Evolutionary conservation across 129 eudicot genomes (phyloP).

Genomic region (Deinandra increscens): DNA sequence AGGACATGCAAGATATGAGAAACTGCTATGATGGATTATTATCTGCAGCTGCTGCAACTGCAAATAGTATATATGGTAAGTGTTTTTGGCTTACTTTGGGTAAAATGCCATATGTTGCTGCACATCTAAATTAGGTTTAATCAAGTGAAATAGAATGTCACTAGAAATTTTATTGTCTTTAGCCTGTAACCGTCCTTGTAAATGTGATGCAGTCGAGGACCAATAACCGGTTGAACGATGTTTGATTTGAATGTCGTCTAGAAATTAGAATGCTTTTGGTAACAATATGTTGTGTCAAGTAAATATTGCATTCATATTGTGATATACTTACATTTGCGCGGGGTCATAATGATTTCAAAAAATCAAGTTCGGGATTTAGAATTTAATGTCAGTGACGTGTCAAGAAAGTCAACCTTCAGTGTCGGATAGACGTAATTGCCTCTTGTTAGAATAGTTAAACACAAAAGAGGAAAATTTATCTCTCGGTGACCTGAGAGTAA

Average conservation of each 20-base stretch:
- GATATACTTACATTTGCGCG: background rate
- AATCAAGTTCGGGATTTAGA: background rate
- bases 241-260: background rate
- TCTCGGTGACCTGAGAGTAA: background rate
- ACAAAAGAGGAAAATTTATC: background rate
- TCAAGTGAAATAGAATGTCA: slow-evolving; percentile 11
- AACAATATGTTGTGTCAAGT: slow-evolving; percentile 1
- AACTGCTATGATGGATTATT: slow-evolving; percentile 79
- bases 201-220: too few relatives aligned
- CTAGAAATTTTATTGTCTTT: background rate
- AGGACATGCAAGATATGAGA: slow-evolving; percentile 96
- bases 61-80: slow-evolving; percentile 90
- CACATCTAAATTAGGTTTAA: slow-evolving; percentile 6
- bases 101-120: slow-evolving; percentile 6
- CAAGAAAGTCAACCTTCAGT: background rate
- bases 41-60: slow-evolving; percentile 90
- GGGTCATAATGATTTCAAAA: slow-evolving; percentile 4
- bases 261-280: slow-evolving; percentile 7
- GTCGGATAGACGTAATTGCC: background rate
- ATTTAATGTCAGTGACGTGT: background rate
- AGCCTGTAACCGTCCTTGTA: background rate
- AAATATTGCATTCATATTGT: background rate
- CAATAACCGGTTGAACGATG: background rate
- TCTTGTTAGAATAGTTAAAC: slow-evolving; percentile 11
- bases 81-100: background rate